Evolutionary conservation across 1,284 basidiomycete species (phyloP), one percentile per base, ranked within the genome.

Genomic region (Exobasidium rhododendri): DNA sequence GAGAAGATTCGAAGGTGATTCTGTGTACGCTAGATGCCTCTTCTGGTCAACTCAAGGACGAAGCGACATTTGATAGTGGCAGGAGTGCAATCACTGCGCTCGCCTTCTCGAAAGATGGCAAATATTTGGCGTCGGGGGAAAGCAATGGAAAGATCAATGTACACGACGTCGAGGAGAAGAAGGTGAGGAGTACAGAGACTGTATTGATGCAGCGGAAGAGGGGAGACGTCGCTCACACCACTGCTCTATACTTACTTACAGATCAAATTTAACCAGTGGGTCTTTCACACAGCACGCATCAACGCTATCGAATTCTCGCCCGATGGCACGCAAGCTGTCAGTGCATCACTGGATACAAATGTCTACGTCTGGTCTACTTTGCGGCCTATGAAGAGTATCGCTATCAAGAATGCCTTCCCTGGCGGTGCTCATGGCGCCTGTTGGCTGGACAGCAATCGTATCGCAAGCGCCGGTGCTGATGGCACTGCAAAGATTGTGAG

Each of bases 291-390:
- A 2, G 91, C 86, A 0, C 87, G 91, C 22, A 85, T 97, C 63
- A 85, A 89, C 69, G 86, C 89, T 17, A 84, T 97, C 14, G 82
- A 86, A 0, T 97, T 89, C 86, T 88, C 89, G 2, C 78, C 85
- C 1, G 87, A 90, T 71, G 87, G 87, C 2, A 83, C 83, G 70
- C 85, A 92, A 71, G 86, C 90, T 63, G 92, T 88, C 2, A 92
- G 91, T 6, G 92, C 88, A 14, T 91, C 91, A 7, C 84, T 94
- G 40, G 94, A 98, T 79, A 94, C 93, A 29, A 87, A 92, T 73
- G 86, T 96, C 6, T 96, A 92, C 78, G 82, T 97, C 44, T 97
- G 92, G 88, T 88, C 88, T 69, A 86, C 91, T 43, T 84, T 84
- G 61, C 88, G 88, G 70, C 88, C 89, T 11, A 82, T 87, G 80